Conservation (phyloP, 495 filamentous ascomycete species). For the Physcia stellaris region DNA sequence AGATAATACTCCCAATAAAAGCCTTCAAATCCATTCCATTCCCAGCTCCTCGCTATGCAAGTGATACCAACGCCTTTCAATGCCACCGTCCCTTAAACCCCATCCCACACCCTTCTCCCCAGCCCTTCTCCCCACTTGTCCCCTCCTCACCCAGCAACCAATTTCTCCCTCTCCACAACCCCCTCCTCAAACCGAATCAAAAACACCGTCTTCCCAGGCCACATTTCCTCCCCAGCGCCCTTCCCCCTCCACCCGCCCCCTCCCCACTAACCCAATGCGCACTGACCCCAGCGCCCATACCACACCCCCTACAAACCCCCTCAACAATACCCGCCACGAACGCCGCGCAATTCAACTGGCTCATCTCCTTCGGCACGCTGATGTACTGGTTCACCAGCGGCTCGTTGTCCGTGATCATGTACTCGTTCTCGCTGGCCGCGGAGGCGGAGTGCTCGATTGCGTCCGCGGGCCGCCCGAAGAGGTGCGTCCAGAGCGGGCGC, state of each 20-base stretch:
- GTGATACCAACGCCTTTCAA: neutral
- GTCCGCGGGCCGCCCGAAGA: slow-evolving; percentile 82
- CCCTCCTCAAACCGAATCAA: slow-evolving; percentile 77
- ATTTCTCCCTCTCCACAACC: slow-evolving; percentile 82
- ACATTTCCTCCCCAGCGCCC: slow-evolving; percentile 73
- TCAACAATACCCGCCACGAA: slow-evolving; percentile 93
- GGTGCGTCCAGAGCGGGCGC: slow-evolving; percentile 75
- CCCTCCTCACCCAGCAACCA: slow-evolving; percentile 66
- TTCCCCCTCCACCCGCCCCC: too few relatives aligned
- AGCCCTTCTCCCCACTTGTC: slow-evolving; percentile 51
- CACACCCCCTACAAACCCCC: slow-evolving; percentile 84
- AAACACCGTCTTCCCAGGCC: slow-evolving; percentile 92
- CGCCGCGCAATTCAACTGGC: slow-evolving; percentile 87
- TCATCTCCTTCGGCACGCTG: slow-evolving; percentile 87
- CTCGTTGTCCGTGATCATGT: slow-evolving; percentile 97
- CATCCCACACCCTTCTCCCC: slow-evolving; percentile 22
- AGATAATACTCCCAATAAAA: slow-evolving; percentile 2
- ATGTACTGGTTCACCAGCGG: slow-evolving; percentile 90
- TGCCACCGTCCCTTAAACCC: neutral
- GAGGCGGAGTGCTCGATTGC: slow-evolving; percentile 80
- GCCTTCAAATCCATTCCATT: neutral
- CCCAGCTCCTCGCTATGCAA: neutral
- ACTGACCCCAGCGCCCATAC: slow-evolving; percentile 76
- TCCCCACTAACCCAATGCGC: too few relatives aligned
- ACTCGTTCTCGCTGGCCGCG: slow-evolving; percentile 71